These are phyloP conservation scores for Aspergillus panamensis DNA, from an alignment of 495 filamentous ascomycete genomes.

Conservation along the genomic window DNA sequence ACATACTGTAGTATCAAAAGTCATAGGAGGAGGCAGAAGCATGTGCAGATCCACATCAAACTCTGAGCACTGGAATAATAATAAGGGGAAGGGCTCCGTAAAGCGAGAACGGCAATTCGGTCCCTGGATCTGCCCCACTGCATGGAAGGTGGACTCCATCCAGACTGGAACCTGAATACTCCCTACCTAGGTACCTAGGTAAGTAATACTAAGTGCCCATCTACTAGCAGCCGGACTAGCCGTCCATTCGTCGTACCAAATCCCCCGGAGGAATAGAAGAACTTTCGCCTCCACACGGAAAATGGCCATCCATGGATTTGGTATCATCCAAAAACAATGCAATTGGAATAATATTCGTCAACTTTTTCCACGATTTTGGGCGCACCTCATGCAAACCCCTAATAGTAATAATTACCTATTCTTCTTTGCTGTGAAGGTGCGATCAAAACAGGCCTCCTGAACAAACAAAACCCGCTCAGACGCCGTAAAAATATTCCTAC, in stretches of 20 bases:
- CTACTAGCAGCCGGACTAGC: neutral
- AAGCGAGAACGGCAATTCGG: conserved; percentile 2
- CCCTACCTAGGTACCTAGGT: too few species aligned
- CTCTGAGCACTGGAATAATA: neutral
- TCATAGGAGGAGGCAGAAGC: neutral
- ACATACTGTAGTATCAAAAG: too few species aligned
- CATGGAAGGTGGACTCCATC: neutral
- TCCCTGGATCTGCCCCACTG: conserved; percentile 23
- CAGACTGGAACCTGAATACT: too few species aligned
- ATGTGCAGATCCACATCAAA: neutral
- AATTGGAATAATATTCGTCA: neutral
- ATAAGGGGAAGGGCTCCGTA: neutral
- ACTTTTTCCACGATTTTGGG: too few species aligned
- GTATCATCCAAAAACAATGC: neutral
- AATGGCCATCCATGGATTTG: neutral
- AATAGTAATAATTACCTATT: too few species aligned
- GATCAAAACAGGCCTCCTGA: conserved; percentile 14
- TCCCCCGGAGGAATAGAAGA: neutral
- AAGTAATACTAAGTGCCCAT: too few species aligned
- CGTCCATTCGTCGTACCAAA: conserved; percentile 1
- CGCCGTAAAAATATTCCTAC: conserved; percentile 26
- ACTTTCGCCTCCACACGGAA: neutral
- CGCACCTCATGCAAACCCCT: neutral
- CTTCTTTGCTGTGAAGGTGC: neutral
- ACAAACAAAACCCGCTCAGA: conserved; percentile 13